phyloP scores from a whole-genome alignment of 2,329 filamentous ascomycete species.

The Beauveria rudraprayagi region DNA sequence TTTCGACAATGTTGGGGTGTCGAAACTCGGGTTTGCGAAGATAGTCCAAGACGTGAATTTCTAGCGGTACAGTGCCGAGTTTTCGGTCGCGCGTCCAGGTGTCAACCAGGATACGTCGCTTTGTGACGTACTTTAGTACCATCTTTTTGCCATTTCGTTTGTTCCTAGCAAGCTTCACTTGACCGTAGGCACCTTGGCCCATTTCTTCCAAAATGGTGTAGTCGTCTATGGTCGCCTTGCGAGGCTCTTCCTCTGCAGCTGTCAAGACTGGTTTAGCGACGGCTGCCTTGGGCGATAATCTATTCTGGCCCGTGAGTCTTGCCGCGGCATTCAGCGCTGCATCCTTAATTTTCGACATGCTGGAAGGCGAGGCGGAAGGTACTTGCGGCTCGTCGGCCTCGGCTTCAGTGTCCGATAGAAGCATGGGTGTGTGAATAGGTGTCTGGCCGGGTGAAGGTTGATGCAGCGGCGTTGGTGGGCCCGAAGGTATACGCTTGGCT shows the following conservation, averaged over 20 bases:
- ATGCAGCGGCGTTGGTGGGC: slow-evolving; percentile 61
- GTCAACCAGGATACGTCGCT: slow-evolving; percentile 91
- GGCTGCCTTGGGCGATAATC: slow-evolving; percentile 21
- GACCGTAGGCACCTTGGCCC: slow-evolving; percentile 95
- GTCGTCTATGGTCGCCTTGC: slow-evolving; percentile 81
- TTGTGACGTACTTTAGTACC: slow-evolving; percentile 96
- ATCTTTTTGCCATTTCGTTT: slow-evolving; percentile 76
- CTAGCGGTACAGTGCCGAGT: slow-evolving; percentile 87
- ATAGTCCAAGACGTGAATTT: slow-evolving; percentile 95
- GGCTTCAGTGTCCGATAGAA: slow-evolving; percentile 44
- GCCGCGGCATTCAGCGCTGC: slow-evolving; percentile 47
- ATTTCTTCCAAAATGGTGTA: slow-evolving; percentile 95
- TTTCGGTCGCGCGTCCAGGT: slow-evolving; percentile 94
- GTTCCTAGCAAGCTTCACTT: slow-evolving; percentile 89
- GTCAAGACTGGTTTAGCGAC: slow-evolving; percentile 24
- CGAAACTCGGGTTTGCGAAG: slow-evolving; percentile 64
- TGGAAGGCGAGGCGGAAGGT: slow-evolving; percentile 33
- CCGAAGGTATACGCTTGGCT: slow-evolving; percentile 39
- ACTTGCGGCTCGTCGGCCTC: slow-evolving; percentile 39
- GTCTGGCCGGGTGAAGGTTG: slow-evolving; percentile 72
- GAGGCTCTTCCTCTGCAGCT: slow-evolving; percentile 25
- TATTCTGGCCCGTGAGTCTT: slow-evolving; percentile 38
- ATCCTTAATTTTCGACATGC: slow-evolving; percentile 47
- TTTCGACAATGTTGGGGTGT: slow-evolving; percentile 64
- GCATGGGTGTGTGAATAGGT: slow-evolving; percentile 47